Conservation (phyloP, 768 basidiomycete genomes). For the Termitomyces sp. region DNA sequence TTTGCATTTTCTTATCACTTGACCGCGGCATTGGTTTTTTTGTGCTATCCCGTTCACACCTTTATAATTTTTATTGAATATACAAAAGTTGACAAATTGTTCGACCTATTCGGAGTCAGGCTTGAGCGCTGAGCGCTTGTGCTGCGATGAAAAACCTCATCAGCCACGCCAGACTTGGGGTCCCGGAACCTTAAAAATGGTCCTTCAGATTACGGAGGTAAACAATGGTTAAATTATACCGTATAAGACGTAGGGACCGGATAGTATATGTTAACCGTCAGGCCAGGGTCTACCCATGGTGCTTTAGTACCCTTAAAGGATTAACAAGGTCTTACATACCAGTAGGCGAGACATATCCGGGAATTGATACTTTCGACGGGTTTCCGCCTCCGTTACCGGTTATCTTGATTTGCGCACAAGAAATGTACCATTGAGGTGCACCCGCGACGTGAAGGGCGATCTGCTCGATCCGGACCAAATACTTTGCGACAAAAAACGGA, state of each 20-base stretch:
- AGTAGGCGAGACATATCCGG: conserved; percentile 34
- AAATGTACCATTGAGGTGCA: conserved; percentile 43
- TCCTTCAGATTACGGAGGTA: background rate
- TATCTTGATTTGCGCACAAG: conserved; percentile 41
- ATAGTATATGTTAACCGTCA: conserved; percentile 36
- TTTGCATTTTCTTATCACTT: background rate
- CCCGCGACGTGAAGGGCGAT: conserved; percentile 38
- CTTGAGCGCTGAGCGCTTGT: background rate
- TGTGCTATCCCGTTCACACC: background rate
- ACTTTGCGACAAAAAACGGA: conserved; percentile 10
- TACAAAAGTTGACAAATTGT: background rate
- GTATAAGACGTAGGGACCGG: conserved; percentile 26
- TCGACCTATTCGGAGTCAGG: background rate
- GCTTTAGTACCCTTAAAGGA: background rate
- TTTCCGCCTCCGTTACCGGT: conserved; percentile 34
- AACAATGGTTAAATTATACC: background rate
- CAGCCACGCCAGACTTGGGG: background rate
- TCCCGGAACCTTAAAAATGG: background rate
- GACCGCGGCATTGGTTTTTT: background rate
- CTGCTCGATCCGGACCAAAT: conserved; percentile 24
- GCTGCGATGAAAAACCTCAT: background rate
- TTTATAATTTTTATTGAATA: background rate
- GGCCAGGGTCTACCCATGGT: conserved; percentile 25
- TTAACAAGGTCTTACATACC: conserved; percentile 15
- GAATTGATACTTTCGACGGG: conserved; percentile 41